Evolutionary conservation across 1,284 basidiomycete genomes (phyloP).

Genomic region (Megacollybia platyphylla): DNA sequence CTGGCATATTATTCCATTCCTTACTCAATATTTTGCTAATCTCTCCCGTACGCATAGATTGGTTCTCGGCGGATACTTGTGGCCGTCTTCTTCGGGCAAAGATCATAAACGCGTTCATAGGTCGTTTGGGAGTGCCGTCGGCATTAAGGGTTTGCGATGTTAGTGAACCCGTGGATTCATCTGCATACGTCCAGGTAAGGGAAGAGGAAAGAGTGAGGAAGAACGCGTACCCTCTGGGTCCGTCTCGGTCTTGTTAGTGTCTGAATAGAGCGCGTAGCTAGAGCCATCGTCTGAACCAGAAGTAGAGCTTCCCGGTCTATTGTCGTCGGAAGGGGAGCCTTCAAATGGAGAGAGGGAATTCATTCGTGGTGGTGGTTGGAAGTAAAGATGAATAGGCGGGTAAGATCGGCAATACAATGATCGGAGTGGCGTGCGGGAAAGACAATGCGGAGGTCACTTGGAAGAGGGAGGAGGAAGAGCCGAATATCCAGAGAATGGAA

Average conservation of each 20-base stretch:
- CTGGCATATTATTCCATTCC: slow-evolving; percentile 29
- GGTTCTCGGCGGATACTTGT: slow-evolving; percentile 70
- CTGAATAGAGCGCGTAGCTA: slow-evolving; percentile 2
- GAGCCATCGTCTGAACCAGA: slow-evolving; percentile 6
- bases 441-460: too few species aligned
- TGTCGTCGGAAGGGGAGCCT: neutral
- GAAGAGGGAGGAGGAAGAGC: too few species aligned
- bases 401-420: too few species aligned
- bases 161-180: slow-evolving; percentile 30
- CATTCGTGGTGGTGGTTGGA: neutral
- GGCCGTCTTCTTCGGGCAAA: slow-evolving; percentile 72
- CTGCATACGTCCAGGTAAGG: neutral
- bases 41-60: slow-evolving; percentile 76
- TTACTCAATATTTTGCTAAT: slow-evolving; percentile 29
- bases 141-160: slow-evolving; percentile 69
- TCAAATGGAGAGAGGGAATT: neutral
- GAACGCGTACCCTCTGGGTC: slow-evolving; percentile 1
- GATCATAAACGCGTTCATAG: slow-evolving; percentile 88
- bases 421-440: too few species aligned
- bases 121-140: slow-evolving; percentile 74
- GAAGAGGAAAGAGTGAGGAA: neutral
- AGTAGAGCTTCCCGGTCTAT: neutral
- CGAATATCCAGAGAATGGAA: too few species aligned
- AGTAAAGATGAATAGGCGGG: neutral
- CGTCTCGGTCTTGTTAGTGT: slow-evolving; percentile 1